Evolutionary conservation across 768 basidiomycete genomes (phyloP).

Genomic region (Leccinum aurantiacum): DNA sequence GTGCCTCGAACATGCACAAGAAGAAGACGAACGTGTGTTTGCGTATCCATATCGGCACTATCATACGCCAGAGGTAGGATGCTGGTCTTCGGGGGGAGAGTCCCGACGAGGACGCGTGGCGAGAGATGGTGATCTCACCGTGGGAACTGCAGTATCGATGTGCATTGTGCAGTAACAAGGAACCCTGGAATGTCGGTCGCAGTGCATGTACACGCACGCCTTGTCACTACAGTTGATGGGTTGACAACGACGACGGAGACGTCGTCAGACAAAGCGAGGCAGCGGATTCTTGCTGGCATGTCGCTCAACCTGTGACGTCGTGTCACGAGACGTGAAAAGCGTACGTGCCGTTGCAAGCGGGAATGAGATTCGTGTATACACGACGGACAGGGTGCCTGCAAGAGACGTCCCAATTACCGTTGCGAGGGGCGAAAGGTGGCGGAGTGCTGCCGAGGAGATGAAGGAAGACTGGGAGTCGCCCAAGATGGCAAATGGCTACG

Average conservation of each 20-base stretch:
- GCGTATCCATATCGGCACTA: constrained; percentile 75
- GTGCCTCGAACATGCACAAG: constrained; percentile 35
- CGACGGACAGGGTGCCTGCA: not conserved
- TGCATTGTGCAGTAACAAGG: too few species aligned
- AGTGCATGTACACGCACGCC: too few species aligned
- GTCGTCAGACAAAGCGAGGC: not conserved
- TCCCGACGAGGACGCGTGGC: constrained; percentile 65
- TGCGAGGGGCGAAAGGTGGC: constrained; percentile 2
- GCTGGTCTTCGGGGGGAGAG: constrained; percentile 30
- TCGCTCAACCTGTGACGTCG: not conserved
- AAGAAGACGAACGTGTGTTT: constrained; percentile 97
- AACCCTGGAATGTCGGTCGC: too few species aligned
- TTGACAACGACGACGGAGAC: not conserved
- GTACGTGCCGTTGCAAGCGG: not conserved
- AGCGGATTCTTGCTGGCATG: not conserved
- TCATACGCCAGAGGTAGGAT: constrained; percentile 47
- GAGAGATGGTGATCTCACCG: too few species aligned
- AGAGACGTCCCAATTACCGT: constrained; percentile 7
- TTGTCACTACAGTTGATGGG: not conserved
- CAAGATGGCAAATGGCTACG: not conserved
- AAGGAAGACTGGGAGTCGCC: not conserved
- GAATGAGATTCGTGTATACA: not conserved
- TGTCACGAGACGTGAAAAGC: not conserved
- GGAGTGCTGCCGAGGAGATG: not conserved
- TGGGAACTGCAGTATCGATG: too few species aligned